These are phyloP conservation scores for Phytopythium aichiense DNA, from an alignment of 352 stramenopile genomes.

Conservation along the genomic window DNA sequence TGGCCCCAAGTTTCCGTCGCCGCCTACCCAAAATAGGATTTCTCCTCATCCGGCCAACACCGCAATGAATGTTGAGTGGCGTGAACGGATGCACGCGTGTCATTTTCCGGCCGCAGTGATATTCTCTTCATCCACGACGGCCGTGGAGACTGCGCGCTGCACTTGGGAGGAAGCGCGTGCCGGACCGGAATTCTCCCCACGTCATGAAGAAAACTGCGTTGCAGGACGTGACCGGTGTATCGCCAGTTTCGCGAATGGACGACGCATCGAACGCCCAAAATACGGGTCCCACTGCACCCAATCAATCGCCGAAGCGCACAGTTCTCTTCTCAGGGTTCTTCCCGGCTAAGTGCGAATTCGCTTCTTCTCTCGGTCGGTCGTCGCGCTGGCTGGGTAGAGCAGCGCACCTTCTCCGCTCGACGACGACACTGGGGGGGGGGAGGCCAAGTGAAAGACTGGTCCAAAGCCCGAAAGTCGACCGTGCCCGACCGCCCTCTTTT, in stretches of 20 bases:
- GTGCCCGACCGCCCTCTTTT: too few species aligned
- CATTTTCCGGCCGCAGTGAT: too few species aligned
- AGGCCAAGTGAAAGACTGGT: too few species aligned
- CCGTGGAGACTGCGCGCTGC: too few species aligned
- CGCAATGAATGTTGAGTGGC: too few species aligned
- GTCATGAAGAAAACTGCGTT: too few species aligned
- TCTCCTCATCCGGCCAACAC: too few species aligned
- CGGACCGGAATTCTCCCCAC: too few species aligned
- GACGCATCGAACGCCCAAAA: neutral
- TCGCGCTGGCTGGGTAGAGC: constrained; percentile 12
- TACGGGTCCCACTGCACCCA: neutral
- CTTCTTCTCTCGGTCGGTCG: constrained; percentile 20
- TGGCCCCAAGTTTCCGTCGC: neutral
- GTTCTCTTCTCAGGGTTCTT: constrained; percentile 8
- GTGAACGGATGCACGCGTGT: too few species aligned
- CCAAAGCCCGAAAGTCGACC: neutral
- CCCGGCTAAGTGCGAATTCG: constrained; percentile 47
- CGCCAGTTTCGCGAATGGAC: constrained; percentile 1
- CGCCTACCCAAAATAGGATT: neutral
- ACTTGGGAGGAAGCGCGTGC: too few species aligned
- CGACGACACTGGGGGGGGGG: too few species aligned
- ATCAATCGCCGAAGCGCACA: neutral
- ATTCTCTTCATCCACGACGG: too few species aligned
- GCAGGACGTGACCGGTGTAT: neutral
- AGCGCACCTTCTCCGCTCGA: neutral